phyloP scores from a whole-genome alignment of 768 basidiomycete species.

The Chalciporus sphaerocephalus region DNA sequence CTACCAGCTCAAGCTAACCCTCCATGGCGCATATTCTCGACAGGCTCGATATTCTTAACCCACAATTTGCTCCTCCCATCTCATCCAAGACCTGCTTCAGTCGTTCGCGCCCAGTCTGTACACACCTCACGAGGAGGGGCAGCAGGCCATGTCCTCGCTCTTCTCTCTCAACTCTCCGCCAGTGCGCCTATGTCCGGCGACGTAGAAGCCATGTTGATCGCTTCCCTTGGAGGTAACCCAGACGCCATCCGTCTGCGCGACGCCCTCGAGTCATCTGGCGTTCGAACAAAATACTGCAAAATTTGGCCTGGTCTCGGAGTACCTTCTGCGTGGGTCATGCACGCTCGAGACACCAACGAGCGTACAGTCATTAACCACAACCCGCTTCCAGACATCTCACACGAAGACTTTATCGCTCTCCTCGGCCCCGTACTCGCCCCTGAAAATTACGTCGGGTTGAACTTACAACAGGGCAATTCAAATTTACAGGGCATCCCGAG shows the following conservation, averaged over 20 bases:
- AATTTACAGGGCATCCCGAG: slow-evolving; percentile 16
- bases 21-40: slow-evolving; percentile 64
- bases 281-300: slow-evolving; percentile 71
- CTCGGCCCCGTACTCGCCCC: slow-evolving; percentile 79
- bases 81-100: slow-evolving; percentile 55
- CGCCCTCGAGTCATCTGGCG: slow-evolving; percentile 62
- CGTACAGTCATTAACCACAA: slow-evolving; percentile 83
- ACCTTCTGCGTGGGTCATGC: slow-evolving; percentile 77
- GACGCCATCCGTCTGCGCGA: slow-evolving; percentile 61
- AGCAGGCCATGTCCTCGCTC: slow-evolving; percentile 62
- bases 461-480: slow-evolving; percentile 15
- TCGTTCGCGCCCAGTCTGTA: slow-evolving; percentile 69
- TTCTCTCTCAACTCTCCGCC: slow-evolving; percentile 61
- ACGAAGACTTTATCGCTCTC: slow-evolving; percentile 79
- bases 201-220: slow-evolving; percentile 59
- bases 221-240: slow-evolving; percentile 66
- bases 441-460: slow-evolving; percentile 58
- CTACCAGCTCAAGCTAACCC: slow-evolving; percentile 13
- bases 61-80: slow-evolving; percentile 61
- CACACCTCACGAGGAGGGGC: slow-evolving; percentile 65
- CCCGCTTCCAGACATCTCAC: slow-evolving; percentile 79
- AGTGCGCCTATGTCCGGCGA: slow-evolving; percentile 25
- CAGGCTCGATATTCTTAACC: slow-evolving; percentile 76
- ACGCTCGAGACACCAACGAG: slow-evolving; percentile 61
- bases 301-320: slow-evolving; percentile 68